phyloP scores from a whole-genome alignment of 345 rosid genomes.

The Rhodamnia argentea region DNA sequence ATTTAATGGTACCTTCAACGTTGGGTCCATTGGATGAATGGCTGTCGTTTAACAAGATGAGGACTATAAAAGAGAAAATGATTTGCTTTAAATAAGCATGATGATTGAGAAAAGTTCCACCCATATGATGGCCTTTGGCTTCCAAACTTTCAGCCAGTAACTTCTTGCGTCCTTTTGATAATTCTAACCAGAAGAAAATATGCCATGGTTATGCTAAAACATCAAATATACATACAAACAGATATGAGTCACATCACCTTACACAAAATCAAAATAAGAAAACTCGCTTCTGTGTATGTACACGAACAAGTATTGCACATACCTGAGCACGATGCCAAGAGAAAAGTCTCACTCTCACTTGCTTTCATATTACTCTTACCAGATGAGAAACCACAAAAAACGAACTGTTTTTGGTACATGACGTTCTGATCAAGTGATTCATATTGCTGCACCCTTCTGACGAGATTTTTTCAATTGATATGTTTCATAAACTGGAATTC shows the following conservation, averaged over 20 bases:
- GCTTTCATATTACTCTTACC: neutral
- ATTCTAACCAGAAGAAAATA: slow-evolving; percentile 2
- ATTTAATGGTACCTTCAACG: slow-evolving; percentile 44
- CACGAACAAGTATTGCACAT: neutral
- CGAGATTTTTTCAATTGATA: neutral
- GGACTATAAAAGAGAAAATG: slow-evolving; percentile 23
- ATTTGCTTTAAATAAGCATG: slow-evolving; percentile 10
- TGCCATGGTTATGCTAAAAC: neutral
- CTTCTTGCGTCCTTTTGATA: slow-evolving; percentile 15
- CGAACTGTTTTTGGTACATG: neutral
- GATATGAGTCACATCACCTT: neutral
- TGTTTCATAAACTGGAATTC: neutral
- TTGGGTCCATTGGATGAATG: slow-evolving; percentile 47
- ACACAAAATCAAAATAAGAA: neutral
- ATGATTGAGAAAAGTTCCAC: slow-evolving; percentile 14
- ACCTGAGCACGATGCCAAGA: neutral
- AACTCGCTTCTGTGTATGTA: neutral
- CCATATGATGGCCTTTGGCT: slow-evolving; percentile 1
- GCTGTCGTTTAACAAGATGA: slow-evolving; percentile 20
- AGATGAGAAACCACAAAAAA: neutral
- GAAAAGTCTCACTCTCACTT: neutral
- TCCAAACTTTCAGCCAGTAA: neutral
- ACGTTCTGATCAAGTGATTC: neutral
- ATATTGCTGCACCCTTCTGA: neutral
- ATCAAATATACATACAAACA: neutral